Conservation (phyloP, 1,284 basidiomycete genomes). For the Ustilago trichophora region DNA sequence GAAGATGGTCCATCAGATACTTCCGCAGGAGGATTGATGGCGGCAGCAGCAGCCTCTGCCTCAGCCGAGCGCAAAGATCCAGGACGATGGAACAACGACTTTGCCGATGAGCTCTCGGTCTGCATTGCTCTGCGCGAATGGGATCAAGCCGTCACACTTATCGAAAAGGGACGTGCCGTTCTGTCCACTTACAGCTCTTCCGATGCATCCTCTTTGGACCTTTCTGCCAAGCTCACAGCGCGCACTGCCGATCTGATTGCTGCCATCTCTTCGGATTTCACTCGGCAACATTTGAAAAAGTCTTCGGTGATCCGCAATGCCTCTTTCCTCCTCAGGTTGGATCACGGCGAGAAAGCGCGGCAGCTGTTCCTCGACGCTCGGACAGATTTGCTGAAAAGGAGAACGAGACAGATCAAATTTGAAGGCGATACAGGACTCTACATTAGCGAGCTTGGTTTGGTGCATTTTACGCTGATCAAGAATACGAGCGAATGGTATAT, state of each 20-base stretch:
- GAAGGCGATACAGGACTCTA: constrained; percentile 86
- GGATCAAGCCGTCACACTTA: constrained; percentile 81
- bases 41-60: constrained; percentile 36
- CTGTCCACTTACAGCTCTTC: constrained; percentile 71
- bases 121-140: constrained; percentile 88
- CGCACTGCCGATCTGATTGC: constrained; percentile 71
- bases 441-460: constrained; percentile 80
- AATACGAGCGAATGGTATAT: constrained; percentile 98
- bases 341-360: constrained; percentile 80
- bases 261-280: constrained; percentile 78
- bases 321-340: constrained; percentile 77
- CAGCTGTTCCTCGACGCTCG: constrained; percentile 84
- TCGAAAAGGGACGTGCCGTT: constrained; percentile 81
- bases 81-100: constrained; percentile 83
- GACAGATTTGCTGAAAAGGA: constrained; percentile 77
- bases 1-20: constrained; percentile 9
- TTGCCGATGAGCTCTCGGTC: constrained; percentile 89
- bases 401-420: constrained; percentile 85
- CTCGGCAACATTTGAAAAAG: constrained; percentile 81
- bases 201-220: constrained; percentile 28
- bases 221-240: constrained; percentile 29
- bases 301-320: constrained; percentile 78
- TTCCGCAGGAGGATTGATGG: constrained; percentile 18
- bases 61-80: constrained; percentile 59
- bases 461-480: constrained; percentile 87